Percentiles rank a stretch among this genome's conserved stretches.
These are phyloP conservation scores for Bromus sterilis DNA, from an alignment of 176 grass and related monocot species.

Conservation along the genomic window DNA sequence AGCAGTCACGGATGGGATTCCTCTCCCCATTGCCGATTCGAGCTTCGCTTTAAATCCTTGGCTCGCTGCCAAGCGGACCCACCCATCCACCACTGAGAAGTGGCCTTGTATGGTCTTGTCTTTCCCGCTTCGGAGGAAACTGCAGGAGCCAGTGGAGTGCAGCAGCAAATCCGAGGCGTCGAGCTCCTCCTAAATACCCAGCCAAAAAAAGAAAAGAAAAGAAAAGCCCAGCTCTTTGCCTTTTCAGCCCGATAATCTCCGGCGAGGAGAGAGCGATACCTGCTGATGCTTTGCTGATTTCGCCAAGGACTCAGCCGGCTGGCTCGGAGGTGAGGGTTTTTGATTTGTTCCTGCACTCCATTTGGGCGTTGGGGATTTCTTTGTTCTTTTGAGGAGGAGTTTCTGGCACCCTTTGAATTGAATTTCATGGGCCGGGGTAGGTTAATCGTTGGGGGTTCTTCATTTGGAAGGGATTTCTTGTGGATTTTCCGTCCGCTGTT, in stretches of 20 bases:
- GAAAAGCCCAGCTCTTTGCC: not conserved
- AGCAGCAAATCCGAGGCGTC: not conserved
- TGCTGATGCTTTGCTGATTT: not conserved
- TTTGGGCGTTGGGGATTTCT: not conserved
- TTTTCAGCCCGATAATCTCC: not conserved
- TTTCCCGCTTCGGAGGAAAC: not conserved
- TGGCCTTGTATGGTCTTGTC: too few species aligned
- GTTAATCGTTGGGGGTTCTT: too few species aligned
- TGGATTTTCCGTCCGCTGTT: not conserved
- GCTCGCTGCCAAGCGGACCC: too few species aligned
- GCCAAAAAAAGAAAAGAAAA: not conserved
- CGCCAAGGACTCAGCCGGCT: not conserved
- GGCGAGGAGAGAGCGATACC: not conserved
- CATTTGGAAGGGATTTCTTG: not conserved
- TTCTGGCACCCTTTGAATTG: too few species aligned
- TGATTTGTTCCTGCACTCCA: not conserved
- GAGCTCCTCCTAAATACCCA: not conserved
- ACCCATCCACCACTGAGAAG: too few species aligned
- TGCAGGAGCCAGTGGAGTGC: not conserved
- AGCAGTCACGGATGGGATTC: too few species aligned
- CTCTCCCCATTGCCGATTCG: too few species aligned
- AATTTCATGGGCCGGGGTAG: too few species aligned
- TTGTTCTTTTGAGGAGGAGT: not conserved
- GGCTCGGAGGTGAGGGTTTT: not conserved
- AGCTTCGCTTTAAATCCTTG: too few species aligned